phyloP scores from a whole-genome alignment of 371 early-diverging fungal species.

The Mucor sp. region DNA sequence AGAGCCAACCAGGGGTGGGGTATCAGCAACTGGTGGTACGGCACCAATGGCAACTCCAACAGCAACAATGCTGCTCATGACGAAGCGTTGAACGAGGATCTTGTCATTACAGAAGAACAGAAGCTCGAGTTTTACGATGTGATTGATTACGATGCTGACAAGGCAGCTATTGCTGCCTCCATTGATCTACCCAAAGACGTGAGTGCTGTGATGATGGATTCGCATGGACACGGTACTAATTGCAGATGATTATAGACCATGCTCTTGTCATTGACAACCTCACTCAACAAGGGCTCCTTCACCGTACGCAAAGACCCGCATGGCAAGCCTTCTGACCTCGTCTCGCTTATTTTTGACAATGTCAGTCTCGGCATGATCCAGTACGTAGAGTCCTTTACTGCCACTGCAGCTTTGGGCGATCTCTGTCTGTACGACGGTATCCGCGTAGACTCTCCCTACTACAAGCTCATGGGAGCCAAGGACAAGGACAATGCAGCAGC shows the following conservation, averaged over 20 bases:
- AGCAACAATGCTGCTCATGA: slow-evolving; percentile 5
- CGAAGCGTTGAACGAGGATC: slow-evolving; percentile 8
- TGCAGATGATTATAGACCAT: slow-evolving; percentile 48
- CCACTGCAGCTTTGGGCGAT: slow-evolving; percentile 75
- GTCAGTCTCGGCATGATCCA: slow-evolving; percentile 57
- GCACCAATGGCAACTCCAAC: slow-evolving; percentile 16
- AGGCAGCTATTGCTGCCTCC: slow-evolving; percentile 59
- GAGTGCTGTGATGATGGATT: background rate
- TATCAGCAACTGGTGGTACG: slow-evolving; percentile 70
- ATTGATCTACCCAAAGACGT: slow-evolving; percentile 83
- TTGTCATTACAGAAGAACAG: slow-evolving; percentile 74
- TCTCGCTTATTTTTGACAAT: slow-evolving; percentile 70
- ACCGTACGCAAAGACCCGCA: slow-evolving; percentile 75
- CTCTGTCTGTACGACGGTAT: slow-evolving; percentile 83
- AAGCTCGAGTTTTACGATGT: slow-evolving; percentile 89
- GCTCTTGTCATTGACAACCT: slow-evolving; percentile 65
- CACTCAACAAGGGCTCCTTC: slow-evolving; percentile 86
- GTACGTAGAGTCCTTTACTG: slow-evolving; percentile 71
- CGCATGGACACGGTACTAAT: background rate
- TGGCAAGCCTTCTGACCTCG: slow-evolving; percentile 55
- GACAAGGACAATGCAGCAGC: slow-evolving; percentile 48
- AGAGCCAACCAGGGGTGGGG: slow-evolving; percentile 52
- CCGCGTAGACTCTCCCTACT: slow-evolving; percentile 74
- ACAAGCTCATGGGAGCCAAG: slow-evolving; percentile 83
- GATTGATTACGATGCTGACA: slow-evolving; percentile 92